Conservation (phyloP, 2,329 filamentous ascomycete species). For the Bretziella fagacearum region DNA sequence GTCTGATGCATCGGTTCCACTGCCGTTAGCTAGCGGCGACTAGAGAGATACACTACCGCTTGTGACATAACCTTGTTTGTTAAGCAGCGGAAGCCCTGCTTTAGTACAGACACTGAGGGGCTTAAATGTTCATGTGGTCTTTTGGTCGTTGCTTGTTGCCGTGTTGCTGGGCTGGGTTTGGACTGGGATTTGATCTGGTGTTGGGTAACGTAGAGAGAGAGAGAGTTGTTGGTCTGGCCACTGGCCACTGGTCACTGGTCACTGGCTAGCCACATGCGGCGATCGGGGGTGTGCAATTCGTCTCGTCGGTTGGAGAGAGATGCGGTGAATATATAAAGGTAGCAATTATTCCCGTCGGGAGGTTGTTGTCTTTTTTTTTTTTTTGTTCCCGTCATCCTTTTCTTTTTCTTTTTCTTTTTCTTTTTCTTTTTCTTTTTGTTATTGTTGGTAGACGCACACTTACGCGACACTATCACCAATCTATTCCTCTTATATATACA, state of each 20-base stretch:
- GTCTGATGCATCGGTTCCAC: no score
- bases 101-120: background rate
- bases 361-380: background rate
- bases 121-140: background rate
- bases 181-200: background rate
- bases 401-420: background rate
- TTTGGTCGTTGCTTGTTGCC: background rate
- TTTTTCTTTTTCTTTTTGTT: background rate
- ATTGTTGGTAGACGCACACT: background rate
- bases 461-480: background rate
- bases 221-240: background rate
- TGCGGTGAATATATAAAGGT: slow-evolving; percentile 1
- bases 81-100: background rate
- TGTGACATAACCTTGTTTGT: background rate
- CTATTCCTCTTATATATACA: background rate
- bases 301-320: background rate
- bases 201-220: background rate
- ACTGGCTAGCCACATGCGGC: background rate
- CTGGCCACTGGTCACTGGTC: background rate
- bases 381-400: background rate
- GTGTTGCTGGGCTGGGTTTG: background rate
- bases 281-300: background rate
- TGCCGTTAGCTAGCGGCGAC: background rate
- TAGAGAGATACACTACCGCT: background rate
- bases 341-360: background rate